Conservation (phyloP, 768 basidiomycete genomes). For the Candolleomyces eurysporus region DNA sequence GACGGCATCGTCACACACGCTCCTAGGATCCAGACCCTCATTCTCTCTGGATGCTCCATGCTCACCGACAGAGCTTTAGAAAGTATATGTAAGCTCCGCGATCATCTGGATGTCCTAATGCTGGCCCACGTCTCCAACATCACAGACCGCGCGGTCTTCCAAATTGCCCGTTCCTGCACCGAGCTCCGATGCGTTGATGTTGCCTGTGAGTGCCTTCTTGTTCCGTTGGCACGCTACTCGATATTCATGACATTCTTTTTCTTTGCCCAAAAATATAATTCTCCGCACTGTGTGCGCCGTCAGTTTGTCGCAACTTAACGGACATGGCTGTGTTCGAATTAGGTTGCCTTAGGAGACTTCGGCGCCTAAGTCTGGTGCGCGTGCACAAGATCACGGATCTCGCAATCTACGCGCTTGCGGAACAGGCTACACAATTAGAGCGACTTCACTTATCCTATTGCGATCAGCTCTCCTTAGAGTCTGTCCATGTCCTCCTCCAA, state of each 20-base stretch:
- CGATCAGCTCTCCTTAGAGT: constrained; percentile 72
- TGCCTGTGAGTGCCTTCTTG: constrained; percentile 59
- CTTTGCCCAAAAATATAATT: constrained; percentile 11
- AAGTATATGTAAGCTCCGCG: constrained; percentile 68
- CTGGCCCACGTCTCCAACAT: constrained; percentile 78
- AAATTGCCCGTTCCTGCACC: constrained; percentile 66
- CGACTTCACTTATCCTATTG: constrained; percentile 88
- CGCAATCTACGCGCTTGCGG: constrained; percentile 74
- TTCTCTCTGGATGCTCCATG: constrained; percentile 71
- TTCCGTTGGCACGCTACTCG: neutral
- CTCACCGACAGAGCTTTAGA: constrained; percentile 73
- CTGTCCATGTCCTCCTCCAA: constrained; percentile 67
- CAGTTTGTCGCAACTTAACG: constrained; percentile 80
- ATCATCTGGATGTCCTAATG: constrained; percentile 75
- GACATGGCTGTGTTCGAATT: constrained; percentile 85
- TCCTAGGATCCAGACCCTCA: constrained; percentile 71
- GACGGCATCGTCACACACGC: constrained; percentile 75
- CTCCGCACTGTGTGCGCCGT: constrained; percentile 6
- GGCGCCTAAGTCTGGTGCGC: constrained; percentile 76
- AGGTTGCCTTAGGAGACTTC: constrained; percentile 63
- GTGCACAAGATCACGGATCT: constrained; percentile 84
- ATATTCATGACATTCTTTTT: neutral
- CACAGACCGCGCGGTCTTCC: constrained; percentile 73
- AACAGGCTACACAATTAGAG: constrained; percentile 67
- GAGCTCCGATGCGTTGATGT: constrained; percentile 82